These are phyloP conservation scores for Penicillium sp. DNA, from an alignment of 2,329 filamentous ascomycete genomes.

Conservation along the genomic window DNA sequence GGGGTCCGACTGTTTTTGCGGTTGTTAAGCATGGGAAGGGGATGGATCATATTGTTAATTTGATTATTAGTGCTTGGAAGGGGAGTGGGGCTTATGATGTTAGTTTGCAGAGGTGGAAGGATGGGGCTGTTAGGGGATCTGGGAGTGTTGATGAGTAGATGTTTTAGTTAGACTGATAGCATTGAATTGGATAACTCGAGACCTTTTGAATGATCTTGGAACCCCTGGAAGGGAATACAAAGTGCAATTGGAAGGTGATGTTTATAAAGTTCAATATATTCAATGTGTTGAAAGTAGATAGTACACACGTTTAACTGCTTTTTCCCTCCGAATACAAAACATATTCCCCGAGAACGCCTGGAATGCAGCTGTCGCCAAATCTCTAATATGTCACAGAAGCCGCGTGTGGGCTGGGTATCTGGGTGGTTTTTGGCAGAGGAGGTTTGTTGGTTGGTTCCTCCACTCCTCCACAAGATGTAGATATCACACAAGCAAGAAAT, in stretches of 20 bases:
- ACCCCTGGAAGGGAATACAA: neutral
- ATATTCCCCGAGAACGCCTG: slow-evolving; percentile 23
- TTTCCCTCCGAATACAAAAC: slow-evolving; percentile 21
- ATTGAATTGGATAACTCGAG: neutral
- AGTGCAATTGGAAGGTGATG: neutral
- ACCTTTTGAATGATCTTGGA: neutral
- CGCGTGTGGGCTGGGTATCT: slow-evolving; percentile 26
- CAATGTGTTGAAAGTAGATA: slow-evolving; percentile 8
- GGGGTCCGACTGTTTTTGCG: slow-evolving; percentile 91
- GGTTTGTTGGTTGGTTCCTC: neutral
- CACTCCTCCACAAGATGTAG: slow-evolving; percentile 12
- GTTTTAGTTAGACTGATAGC: too few species aligned
- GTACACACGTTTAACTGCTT: slow-evolving; percentile 18
- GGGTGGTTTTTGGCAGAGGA: slow-evolving; percentile 11
- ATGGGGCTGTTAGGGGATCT: slow-evolving; percentile 38
- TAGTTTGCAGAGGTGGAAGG: slow-evolving; percentile 46
- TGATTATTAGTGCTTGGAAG: slow-evolving; percentile 91
- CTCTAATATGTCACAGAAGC: slow-evolving; percentile 21
- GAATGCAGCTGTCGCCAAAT: slow-evolving; percentile 25
- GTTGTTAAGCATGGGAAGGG: slow-evolving; percentile 92
- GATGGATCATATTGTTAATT: slow-evolving; percentile 79
- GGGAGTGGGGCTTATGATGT: slow-evolving; percentile 69
- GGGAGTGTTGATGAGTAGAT: slow-evolving; percentile 33
- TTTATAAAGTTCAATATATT: slow-evolving; percentile 6
- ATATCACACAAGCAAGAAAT: slow-evolving; percentile 16